A percentile compares a stretch with the other conserved stretches of the same genome.
Evolutionary conservation across 2,329 filamentous ascomycete genomes (phyloP).

Genomic region (Trichoderma brevicompactum): DNA sequence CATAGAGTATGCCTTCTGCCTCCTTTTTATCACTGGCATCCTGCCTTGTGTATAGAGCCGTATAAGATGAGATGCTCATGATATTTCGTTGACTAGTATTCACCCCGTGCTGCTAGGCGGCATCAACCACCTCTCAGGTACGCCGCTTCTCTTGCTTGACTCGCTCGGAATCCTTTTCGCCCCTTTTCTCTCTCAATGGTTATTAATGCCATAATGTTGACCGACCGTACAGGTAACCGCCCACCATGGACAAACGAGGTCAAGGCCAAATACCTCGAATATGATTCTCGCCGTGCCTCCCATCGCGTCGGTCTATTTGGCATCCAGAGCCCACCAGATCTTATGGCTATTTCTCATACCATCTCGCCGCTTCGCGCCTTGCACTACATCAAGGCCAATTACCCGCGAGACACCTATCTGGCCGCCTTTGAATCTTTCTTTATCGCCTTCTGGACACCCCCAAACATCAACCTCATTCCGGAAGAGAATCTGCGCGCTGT

Average conservation of each 20-base stretch:
- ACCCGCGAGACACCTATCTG: slow-evolving; percentile 55
- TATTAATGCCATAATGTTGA: not conserved
- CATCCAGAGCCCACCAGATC: slow-evolving; percentile 47
- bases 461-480: slow-evolving; percentile 62
- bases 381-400: slow-evolving; percentile 66
- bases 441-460: slow-evolving; percentile 64
- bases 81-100: slow-evolving; percentile 51
- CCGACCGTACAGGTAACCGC: slow-evolving; percentile 61
- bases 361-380: slow-evolving; percentile 67
- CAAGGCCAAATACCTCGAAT: slow-evolving; percentile 63
- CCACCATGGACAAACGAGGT: slow-evolving; percentile 73
- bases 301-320: slow-evolving; percentile 45
- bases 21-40: not conserved
- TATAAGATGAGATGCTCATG: not conserved
- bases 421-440: slow-evolving; percentile 60
- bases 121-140: slow-evolving; percentile 64
- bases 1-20: slow-evolving; percentile 61
- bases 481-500: slow-evolving; percentile 54
- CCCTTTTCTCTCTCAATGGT: not conserved
- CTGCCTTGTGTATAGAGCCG: not conserved
- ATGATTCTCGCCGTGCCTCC: slow-evolving; percentile 49
- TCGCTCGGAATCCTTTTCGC: not conserved
- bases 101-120: slow-evolving; percentile 74
- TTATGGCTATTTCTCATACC: slow-evolving; percentile 51
- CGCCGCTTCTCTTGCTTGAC: not conserved